A percentile compares a stretch with the other conserved stretches of the same genome.
Conservation (phyloP, 2,329 filamentous ascomycete genomes). For the Talaromyces sp. region DNA sequence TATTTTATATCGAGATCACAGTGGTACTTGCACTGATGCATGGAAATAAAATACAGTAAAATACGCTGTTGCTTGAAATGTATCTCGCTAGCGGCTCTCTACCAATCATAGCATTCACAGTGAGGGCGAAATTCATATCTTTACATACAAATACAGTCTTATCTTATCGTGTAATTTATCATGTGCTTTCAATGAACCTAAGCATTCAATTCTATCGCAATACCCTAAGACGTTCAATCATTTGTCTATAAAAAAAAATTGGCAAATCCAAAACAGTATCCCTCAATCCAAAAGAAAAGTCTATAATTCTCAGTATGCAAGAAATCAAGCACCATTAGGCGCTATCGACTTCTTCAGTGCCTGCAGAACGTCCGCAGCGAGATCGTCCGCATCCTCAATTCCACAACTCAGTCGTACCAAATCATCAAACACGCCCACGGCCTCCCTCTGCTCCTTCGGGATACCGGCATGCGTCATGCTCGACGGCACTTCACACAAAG, state of each 20-base stretch:
- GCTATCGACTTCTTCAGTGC: slow-evolving; percentile 73
- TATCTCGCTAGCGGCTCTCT: background rate
- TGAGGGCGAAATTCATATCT: background rate
- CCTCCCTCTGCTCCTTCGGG: slow-evolving; percentile 82
- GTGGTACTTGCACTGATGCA: background rate
- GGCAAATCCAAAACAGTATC: background rate
- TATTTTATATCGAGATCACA: too few relatives aligned
- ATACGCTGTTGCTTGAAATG: background rate
- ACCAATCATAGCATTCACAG: background rate
- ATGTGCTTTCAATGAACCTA: background rate
- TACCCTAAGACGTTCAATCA: background rate
- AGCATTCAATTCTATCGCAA: background rate
- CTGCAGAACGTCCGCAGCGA: slow-evolving; percentile 75
- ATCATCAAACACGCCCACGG: slow-evolving; percentile 91
- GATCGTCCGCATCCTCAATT: slow-evolving; percentile 82
- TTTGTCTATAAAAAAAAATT: background rate
- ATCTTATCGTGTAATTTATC: background rate
- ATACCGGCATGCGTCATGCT: slow-evolving; percentile 98
- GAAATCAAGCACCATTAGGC: slow-evolving; percentile 22
- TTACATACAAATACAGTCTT: background rate
- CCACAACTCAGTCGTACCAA: slow-evolving; percentile 90
- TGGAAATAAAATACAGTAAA: slow-evolving; percentile 5
- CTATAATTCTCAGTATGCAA: background rate
- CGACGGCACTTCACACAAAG: slow-evolving; percentile 83
- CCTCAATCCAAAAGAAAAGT: background rate